phyloP scores from a whole-genome alignment of 495 filamentous ascomycete species.

The Xylaria grammica region DNA sequence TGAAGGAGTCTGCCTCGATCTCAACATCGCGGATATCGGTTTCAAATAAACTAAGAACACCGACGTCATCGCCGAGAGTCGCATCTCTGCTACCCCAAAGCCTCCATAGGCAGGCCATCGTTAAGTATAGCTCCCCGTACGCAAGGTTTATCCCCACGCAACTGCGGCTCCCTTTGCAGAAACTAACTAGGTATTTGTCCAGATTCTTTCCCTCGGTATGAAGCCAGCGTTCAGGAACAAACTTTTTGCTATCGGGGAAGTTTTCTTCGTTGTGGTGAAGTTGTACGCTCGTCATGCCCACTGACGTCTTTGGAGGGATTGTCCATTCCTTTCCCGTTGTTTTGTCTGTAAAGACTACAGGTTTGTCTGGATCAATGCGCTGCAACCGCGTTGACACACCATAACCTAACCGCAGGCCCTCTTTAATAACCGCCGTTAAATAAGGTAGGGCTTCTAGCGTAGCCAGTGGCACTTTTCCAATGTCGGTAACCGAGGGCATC shows the following conservation, averaged over 20 bases:
- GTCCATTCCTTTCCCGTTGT: constrained; percentile 32
- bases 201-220: constrained; percentile 24
- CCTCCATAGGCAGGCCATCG: constrained; percentile 15
- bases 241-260: constrained; percentile 48
- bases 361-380: constrained; percentile 37
- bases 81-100: constrained; percentile 11
- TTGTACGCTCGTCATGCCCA: constrained; percentile 48
- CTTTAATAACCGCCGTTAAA: constrained; percentile 45
- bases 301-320: constrained; percentile 38
- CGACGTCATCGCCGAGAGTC: constrained; percentile 4
- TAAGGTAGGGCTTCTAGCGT: constrained; percentile 52
- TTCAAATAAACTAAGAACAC: constrained; percentile 17
- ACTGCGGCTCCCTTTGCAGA: constrained; percentile 32
- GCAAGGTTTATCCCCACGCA: constrained; percentile 38
- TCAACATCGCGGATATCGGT: constrained; percentile 6
- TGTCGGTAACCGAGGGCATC: constrained; percentile 25
- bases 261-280: constrained; percentile 48
- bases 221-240: constrained; percentile 54
- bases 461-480: constrained; percentile 15
- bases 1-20: constrained; percentile 13
- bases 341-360: constrained; percentile 45
- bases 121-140: constrained; percentile 22
- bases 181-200: constrained; percentile 32
- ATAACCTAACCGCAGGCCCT: constrained; percentile 50
- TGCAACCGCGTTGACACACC: constrained; percentile 39